Evolutionary conservation across 2,329 filamentous ascomycete species (phyloP), one percentile per base, ranked within the genome.

Genomic region (Alternaria gaisen): DNA sequence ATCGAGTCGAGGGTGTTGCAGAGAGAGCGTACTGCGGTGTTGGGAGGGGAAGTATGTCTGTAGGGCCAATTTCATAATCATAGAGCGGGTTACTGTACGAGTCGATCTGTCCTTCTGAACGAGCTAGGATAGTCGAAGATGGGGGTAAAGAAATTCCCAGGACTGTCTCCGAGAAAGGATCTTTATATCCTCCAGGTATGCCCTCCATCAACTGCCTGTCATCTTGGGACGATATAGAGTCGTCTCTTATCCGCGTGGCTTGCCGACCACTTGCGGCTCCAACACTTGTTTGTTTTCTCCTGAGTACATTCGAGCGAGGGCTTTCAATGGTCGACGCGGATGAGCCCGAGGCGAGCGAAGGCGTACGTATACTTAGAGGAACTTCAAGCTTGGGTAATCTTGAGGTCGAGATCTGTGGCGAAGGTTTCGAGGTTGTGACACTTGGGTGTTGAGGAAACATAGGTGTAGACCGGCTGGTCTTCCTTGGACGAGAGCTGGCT

Each of bases 1-100:
- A 93, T 62, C 89, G 84, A 2, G 91, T 93, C 4, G 91, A 93
- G 38, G 91, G 90, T 60, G 90, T 93, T 24, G 83, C 87, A 62
- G 90, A 92, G 54, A 88, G 84, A 3, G 83, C 85, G 76, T 90
- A 88, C 8, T 87, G 79, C n/a, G 89, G 88, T 6, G 88, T 89
- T 9, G 88, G 88, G 7, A 88, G 87, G n/a, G 88, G 87, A 6
- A 90, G 81, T 67, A 90, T 85, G 55, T 90, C 86, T 3, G 88
- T 90, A 30, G 87, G 83, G 22, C 90, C 76, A 41, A 84, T 85
- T 66, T 86, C 86, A 4, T 66, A 70, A 48, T 74, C 70, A 53
- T 76, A 73, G 32, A 73, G 62, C 41, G 58, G 59, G 47, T 64
- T 63, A 12, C 68, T 69, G 47, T 65, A 65, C 4, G 65, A 36